These are phyloP conservation scores for Kalaharituber pfeilii DNA, from an alignment of 2,329 filamentous ascomycete species.

Conservation along the genomic window DNA sequence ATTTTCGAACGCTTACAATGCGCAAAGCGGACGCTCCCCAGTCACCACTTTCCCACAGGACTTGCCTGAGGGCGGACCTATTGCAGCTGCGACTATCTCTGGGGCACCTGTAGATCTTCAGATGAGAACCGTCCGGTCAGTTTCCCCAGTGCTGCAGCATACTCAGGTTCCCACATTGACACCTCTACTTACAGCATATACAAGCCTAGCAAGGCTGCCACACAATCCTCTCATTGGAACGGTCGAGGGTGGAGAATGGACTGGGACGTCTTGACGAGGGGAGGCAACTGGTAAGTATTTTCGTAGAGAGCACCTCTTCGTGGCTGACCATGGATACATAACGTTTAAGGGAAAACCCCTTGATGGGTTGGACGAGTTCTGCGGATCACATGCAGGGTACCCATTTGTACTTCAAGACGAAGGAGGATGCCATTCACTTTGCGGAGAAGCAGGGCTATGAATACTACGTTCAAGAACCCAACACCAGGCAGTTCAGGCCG, in stretches of 20 bases:
- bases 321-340: conserved; percentile 76
- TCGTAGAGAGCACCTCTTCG: conserved; percentile 68
- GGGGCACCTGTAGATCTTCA: conserved; percentile 89
- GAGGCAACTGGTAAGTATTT: conserved; percentile 87
- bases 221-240: conserved; percentile 82
- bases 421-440: conserved; percentile 87
- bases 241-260: conserved; percentile 88
- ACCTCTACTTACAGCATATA: conserved; percentile 52
- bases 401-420: conserved; percentile 71
- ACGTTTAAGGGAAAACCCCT: conserved; percentile 83
- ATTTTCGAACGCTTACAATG: neutral
- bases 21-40: too few relatives aligned
- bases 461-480: conserved; percentile 96
- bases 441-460: conserved; percentile 99
- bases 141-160: neutral
- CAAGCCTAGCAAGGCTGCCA: conserved; percentile 79
- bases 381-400: conserved; percentile 92
- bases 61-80: neutral
- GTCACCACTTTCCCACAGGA: neutral
- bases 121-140: conserved; percentile 61
- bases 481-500: conserved; percentile 64
- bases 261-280: conserved; percentile 85
- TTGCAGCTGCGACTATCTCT: conserved; percentile 58
- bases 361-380: conserved; percentile 98
- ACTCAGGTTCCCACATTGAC: neutral